phyloP scores from a whole-genome alignment of 306 rosid genomes.

The Cicer cuneatum region DNA sequence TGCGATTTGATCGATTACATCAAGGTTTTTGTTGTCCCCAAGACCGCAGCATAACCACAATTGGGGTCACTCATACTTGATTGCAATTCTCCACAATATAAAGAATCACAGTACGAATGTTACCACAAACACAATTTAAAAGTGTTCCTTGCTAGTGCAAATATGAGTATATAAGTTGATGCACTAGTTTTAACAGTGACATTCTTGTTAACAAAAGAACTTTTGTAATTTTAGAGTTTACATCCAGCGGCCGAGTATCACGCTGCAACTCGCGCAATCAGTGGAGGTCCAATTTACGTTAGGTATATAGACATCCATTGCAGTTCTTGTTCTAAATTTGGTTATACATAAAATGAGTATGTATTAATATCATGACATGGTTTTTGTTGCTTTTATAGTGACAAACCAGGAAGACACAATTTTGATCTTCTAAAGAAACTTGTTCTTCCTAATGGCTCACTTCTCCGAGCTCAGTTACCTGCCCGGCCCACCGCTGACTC shows the following conservation, averaged over 20 bases:
- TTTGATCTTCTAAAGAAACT: constrained; percentile 86
- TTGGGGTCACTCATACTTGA: background rate
- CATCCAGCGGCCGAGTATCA: constrained; percentile 94
- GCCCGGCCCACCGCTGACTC: constrained; percentile 88
- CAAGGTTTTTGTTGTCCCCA: background rate
- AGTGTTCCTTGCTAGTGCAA: background rate
- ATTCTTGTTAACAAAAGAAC: constrained; percentile 30
- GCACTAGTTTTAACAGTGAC: background rate
- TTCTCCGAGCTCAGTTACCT: constrained; percentile 88
- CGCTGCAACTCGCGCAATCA: constrained; percentile 95
- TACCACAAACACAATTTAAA: background rate
- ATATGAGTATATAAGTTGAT: background rate
- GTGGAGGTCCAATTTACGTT: constrained; percentile 94
- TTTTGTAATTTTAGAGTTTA: constrained; percentile 61
- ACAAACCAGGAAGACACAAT: constrained; percentile 92
- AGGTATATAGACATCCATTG: constrained; percentile 55
- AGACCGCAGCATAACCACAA: background rate
- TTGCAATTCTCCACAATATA: too few relatives aligned
- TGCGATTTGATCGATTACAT: too few relatives aligned
- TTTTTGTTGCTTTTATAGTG: constrained; percentile 54
- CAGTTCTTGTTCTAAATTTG: background rate
- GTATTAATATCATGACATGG: background rate
- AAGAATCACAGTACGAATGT: too few relatives aligned
- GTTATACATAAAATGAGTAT: constrained; percentile 5
- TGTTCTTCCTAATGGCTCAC: constrained; percentile 92